phyloP scores from a whole-genome alignment of 257 asterid species.

The Petrea volubilis region DNA sequence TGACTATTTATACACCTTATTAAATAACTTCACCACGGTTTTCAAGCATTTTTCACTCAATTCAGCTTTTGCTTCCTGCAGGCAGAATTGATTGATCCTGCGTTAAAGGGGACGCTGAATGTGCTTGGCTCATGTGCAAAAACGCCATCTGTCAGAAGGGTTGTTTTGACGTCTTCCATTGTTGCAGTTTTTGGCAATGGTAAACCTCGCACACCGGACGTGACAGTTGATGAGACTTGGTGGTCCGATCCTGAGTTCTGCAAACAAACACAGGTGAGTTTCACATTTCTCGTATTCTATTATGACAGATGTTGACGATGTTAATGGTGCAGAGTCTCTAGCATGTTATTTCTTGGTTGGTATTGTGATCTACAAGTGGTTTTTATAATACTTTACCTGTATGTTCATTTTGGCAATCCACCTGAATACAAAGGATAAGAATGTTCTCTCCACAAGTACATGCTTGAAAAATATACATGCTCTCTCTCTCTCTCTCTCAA shows the following conservation, averaged over 20 bases:
- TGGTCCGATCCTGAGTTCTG: conserved; percentile 39
- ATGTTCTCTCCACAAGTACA: no score
- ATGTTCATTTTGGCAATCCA: no score
- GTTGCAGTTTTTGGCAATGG: conserved; percentile 50
- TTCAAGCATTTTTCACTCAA: not conserved
- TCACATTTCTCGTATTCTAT: not conserved
- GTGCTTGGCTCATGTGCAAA: conserved; percentile 68
- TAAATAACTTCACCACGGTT: not conserved
- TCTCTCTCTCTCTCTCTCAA: not conserved
- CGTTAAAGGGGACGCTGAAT: conserved; percentile 71
- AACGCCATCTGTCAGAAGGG: conserved; percentile 51
- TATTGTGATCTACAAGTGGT: not conserved
- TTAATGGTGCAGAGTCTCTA: not conserved
- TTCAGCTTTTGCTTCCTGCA: conserved; percentile 27
- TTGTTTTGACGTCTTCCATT: conserved; percentile 64
- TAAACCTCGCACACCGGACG: conserved; percentile 59
- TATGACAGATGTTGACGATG: not conserved
- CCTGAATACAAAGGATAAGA: no score
- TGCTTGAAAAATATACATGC: no score
- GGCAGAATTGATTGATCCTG: conserved; percentile 72
- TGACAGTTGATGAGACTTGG: conserved; percentile 56
- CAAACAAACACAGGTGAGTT: conserved; percentile 40
- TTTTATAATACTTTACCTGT: not conserved
- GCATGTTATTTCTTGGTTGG: not conserved
- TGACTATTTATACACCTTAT: not conserved